These are phyloP conservation scores for Articulospora tetracladia DNA, from an alignment of 495 filamentous ascomycete genomes.

Conservation along the genomic window DNA sequence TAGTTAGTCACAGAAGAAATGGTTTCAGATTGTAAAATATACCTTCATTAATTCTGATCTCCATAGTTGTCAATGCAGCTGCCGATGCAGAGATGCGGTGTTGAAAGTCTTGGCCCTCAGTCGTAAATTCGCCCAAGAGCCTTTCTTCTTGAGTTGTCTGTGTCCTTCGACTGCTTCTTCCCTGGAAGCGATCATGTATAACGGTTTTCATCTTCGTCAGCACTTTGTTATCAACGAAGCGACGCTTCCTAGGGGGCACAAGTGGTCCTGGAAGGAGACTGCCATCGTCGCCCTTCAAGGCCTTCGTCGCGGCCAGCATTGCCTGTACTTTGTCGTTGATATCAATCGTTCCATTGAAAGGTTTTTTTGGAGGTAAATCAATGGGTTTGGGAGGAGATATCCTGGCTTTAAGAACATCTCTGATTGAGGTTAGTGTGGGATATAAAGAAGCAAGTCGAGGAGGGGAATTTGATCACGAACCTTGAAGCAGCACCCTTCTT, in stretches of 20 bases:
- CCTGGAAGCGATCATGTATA: slow-evolving; percentile 14
- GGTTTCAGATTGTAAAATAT: neutral
- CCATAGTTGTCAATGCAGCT: neutral
- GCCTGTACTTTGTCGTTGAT: slow-evolving; percentile 26
- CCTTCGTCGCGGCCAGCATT: slow-evolving; percentile 28
- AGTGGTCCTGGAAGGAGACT: neutral
- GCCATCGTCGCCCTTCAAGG: slow-evolving; percentile 16
- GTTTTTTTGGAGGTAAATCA: neutral
- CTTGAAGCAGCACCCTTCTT: neutral
- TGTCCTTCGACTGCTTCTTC: neutral
- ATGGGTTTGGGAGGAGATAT: neutral
- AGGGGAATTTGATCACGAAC: neutral
- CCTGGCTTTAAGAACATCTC: neutral
- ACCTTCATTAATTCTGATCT: slow-evolving; percentile 28
- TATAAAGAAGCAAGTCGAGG: neutral
- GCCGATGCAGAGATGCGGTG: slow-evolving; percentile 6
- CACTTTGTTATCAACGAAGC: slow-evolving; percentile 19
- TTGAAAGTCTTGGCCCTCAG: neutral
- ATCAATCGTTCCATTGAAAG: neutral
- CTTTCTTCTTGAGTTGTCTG: slow-evolving; percentile 3
- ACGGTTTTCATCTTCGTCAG: slow-evolving; percentile 24
- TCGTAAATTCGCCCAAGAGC: neutral
- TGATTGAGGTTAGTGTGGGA: neutral
- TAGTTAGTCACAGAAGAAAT: neutral
- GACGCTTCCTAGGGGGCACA: slow-evolving; percentile 12